Percentiles rank a stretch among this genome's conserved stretches.
Evolutionary conservation across 306 rosid genomes (phyloP).

Genomic region (Pyrus pyrifolia): DNA sequence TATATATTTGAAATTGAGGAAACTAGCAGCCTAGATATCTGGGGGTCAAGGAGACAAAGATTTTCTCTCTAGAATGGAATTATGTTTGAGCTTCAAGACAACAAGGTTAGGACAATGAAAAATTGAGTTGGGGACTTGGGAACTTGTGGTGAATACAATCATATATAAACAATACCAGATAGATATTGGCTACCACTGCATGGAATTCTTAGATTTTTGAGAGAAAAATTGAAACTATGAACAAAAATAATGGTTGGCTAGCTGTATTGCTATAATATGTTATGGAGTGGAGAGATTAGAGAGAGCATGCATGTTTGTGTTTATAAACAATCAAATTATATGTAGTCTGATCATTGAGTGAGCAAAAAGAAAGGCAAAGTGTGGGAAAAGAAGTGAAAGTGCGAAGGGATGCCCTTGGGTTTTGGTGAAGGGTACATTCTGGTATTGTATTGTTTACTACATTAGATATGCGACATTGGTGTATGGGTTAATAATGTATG

Average conservation of each 20-base stretch:
- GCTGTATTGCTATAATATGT: background rate
- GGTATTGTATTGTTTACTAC: slow-evolving; percentile 38
- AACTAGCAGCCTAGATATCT: background rate
- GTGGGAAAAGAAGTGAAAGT: slow-evolving; percentile 30
- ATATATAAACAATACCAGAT: slow-evolving; percentile 1
- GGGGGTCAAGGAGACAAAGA: slow-evolving; percentile 13
- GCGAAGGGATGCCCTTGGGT: slow-evolving; percentile 62
- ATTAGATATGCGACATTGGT: slow-evolving; percentile 18
- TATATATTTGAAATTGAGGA: background rate
- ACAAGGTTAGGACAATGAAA: slow-evolving; percentile 22
- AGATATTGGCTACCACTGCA: background rate
- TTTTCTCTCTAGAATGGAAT: slow-evolving; percentile 24
- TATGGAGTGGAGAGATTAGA: slow-evolving; percentile 3
- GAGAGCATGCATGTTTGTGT: background rate
- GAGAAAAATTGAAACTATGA: background rate
- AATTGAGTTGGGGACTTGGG: slow-evolving; percentile 12
- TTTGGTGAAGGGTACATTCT: slow-evolving; percentile 46
- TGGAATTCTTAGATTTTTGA: background rate
- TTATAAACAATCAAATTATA: background rate
- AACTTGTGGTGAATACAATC: slow-evolving; percentile 23
- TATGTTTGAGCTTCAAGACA: slow-evolving; percentile 19
- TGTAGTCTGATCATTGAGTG: background rate
- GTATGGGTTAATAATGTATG: slow-evolving; percentile 6
- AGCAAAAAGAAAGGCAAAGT: background rate
- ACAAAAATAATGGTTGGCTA: background rate